Evolutionary conservation across 2,329 filamentous ascomycete species (phyloP).

Genomic region (Colletotrichum orchidophilum): DNA sequence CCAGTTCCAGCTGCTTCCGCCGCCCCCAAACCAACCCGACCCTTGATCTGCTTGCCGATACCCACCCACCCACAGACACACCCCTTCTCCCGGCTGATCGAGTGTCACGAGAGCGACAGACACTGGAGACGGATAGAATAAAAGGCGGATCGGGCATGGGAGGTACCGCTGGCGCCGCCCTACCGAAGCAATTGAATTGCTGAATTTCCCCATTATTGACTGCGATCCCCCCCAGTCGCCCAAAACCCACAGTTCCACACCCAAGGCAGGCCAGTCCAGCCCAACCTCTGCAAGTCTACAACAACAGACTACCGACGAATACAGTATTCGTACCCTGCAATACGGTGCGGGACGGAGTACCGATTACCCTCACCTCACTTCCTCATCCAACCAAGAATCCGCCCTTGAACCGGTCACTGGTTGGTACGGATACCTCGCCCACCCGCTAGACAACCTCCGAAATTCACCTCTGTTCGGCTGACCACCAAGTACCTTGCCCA

Average conservation of each 20-base stretch:
- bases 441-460: conserved; percentile 13
- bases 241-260: neutral
- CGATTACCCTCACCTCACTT: neutral
- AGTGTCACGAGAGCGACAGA: conserved; percentile 25
- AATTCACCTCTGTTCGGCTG: conserved; percentile 33
- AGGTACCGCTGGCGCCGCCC: neutral
- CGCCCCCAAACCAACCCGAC: neutral
- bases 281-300: conserved; percentile 8
- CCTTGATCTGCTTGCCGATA: conserved; percentile 20
- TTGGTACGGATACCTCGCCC: conserved; percentile 10
- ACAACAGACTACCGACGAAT: neutral
- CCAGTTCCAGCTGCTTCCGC: neutral
- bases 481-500: conserved; percentile 17
- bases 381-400: conserved; percentile 21
- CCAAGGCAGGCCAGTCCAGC: conserved; percentile 11
- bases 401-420: conserved; percentile 13
- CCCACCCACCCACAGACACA: neutral
- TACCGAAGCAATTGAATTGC: neutral
- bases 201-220: neutral
- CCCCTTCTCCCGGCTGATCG: conserved; percentile 17
- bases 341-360: conserved; percentile 1
- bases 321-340: neutral
- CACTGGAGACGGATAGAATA: conserved; percentile 1
- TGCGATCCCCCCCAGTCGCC: neutral
- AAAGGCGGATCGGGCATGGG: conserved; percentile 1